Evolutionary conservation across 2,329 filamentous ascomycete genomes (phyloP).

Genomic region (Cryphonectria japonica): DNA sequence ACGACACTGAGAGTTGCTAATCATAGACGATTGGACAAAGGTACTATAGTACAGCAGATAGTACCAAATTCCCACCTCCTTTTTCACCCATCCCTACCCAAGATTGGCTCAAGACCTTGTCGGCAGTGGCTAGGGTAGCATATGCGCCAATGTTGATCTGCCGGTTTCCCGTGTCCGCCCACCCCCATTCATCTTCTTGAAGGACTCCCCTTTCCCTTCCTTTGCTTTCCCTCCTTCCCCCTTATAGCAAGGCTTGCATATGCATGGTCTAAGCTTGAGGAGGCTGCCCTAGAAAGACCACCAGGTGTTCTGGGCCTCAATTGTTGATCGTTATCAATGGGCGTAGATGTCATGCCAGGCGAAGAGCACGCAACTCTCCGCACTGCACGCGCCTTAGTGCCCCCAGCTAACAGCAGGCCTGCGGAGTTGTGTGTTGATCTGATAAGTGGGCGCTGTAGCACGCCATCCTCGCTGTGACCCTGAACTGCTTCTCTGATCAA

Average conservation of each 20-base stretch:
- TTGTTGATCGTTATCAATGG: slow-evolving; percentile 10
- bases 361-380: slow-evolving; percentile 14
- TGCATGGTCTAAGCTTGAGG: not conserved
- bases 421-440: not conserved
- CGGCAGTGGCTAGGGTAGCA: not conserved
- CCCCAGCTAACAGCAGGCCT: not conserved
- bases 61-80: not conserved
- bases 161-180: not conserved
- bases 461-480: not conserved
- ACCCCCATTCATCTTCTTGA: not conserved
- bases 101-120: not conserved
- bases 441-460: not conserved
- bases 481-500: not conserved
- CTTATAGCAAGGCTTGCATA: not conserved
- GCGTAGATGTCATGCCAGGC: slow-evolving; percentile 9
- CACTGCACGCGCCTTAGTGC: not conserved
- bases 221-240: not conserved
- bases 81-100: not conserved
- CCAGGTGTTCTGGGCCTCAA: not conserved
- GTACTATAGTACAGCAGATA: not conserved
- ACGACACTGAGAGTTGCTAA: not conserved
- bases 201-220: too few relatives aligned
- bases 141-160: slow-evolving; percentile 10
- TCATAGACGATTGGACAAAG: not conserved
- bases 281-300: not conserved